These are phyloP conservation scores for Boletus calvinii DNA, from an alignment of 1,284 basidiomycete species.

Conservation along the genomic window DNA sequence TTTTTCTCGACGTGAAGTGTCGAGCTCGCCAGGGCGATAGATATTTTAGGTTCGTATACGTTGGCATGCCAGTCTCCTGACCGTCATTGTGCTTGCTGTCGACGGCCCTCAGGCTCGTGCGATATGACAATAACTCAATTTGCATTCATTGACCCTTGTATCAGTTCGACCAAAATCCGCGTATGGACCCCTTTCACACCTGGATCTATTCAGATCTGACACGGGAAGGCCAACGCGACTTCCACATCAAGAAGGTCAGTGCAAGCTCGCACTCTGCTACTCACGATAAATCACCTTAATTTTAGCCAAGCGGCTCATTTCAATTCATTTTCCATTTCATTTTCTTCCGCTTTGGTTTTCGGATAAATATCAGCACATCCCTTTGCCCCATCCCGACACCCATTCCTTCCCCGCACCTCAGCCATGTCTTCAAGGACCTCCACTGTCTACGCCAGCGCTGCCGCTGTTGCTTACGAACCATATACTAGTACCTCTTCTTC, in stretches of 20 bases:
- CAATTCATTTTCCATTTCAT: slow-evolving; percentile 20
- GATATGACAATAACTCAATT: slow-evolving; percentile 5
- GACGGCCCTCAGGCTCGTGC: slow-evolving; percentile 1
- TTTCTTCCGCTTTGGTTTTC: slow-evolving; percentile 12
- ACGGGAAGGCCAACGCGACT: slow-evolving; percentile 14
- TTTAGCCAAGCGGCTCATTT: slow-evolving; percentile 24
- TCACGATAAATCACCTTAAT: slow-evolving; percentile 32
- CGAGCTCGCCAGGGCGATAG: neutral
- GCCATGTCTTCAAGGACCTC: slow-evolving; percentile 30
- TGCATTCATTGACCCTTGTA: slow-evolving; percentile 4
- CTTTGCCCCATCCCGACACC: slow-evolving; percentile 4
- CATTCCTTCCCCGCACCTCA: slow-evolving; percentile 3
- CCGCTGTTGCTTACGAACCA: slow-evolving; percentile 27
- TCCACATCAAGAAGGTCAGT: slow-evolving; percentile 29
- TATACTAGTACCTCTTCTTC: slow-evolving; percentile 24
- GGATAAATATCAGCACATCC: slow-evolving; percentile 30
- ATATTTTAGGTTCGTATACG: neutral
- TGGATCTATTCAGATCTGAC: slow-evolving; percentile 24
- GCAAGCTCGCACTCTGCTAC: slow-evolving; percentile 22
- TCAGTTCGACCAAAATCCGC: slow-evolving; percentile 10
- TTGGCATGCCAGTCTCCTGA: neutral
- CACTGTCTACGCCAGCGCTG: slow-evolving; percentile 32
- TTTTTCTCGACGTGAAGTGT: slow-evolving; percentile 3
- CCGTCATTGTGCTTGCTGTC: neutral
- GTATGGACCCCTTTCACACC: slow-evolving; percentile 17